Evolutionary conservation across 768 basidiomycete genomes (phyloP), one percentile per base, ranked within the genome.

Genomic region (Leccinum obscurum): DNA sequence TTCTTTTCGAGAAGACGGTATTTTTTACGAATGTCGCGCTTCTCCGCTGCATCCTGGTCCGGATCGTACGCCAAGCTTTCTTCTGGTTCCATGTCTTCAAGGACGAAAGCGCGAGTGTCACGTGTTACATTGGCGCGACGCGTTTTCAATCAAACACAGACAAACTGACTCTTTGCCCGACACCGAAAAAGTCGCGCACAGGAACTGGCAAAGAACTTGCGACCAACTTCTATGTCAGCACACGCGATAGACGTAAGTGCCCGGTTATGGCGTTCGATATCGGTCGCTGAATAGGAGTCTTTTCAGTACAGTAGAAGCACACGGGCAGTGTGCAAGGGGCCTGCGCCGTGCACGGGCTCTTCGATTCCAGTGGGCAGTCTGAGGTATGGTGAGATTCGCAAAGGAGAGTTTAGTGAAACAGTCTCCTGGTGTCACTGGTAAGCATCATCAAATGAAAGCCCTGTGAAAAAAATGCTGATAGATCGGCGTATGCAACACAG

Each of bases 371-470:
- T 78, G 15, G 88, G 86, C 2, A 78, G 77, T 17, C 73, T 92
- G 59, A 77, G 90, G n/a, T 90, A 92, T 65, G 90, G 90, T 0
- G 74, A 77, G 55, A 79, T 79, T 6, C 72, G 71, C 7, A 66
- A 68, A 9, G 75, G 70, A 20, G 72, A 79, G 41, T 84, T 79
- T 54, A 84, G 87, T 52, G 87, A 89, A 70, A 82, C 79, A 1
- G 83, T 91, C 3, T 79, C 85, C 67, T 92, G 91, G 91, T 78
- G 84, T 46, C 90, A 92, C 64, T 92, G 90, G 89, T 89, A 73
- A 66, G 77, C 60, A 52, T 60, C 44, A 14, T 14, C 9, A 24
- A 26, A 51, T 20, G 34, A 53, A 56, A 15, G 8, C 7, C 53
- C 50, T 60, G 56, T 46, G 60, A 65, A 65, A 65, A 60, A 56